A percentile compares a stretch with the other conserved stretches of the same genome.
phyloP scores from a whole-genome alignment of 2,329 filamentous ascomycete genomes.

The Apiospora rasikravindrae region DNA sequence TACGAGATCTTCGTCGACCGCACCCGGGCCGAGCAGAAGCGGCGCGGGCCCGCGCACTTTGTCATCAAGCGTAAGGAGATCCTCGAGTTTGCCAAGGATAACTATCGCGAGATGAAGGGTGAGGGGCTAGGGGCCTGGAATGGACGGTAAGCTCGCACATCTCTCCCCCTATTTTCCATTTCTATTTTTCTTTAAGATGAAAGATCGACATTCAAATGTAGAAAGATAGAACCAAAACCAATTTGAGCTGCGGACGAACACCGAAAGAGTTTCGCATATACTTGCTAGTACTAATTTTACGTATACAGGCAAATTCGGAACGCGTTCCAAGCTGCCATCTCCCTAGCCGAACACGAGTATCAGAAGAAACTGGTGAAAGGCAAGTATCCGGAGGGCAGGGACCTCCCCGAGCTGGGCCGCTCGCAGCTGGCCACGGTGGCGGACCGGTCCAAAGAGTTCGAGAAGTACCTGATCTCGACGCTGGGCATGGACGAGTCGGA shows the following conservation, averaged over 20 bases:
- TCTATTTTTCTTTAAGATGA: neutral
- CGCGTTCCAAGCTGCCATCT: conserved; percentile 20
- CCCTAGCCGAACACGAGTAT: conserved; percentile 18
- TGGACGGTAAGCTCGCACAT: neutral
- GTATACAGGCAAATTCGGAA: conserved; percentile 22
- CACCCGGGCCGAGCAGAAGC: conserved; percentile 20
- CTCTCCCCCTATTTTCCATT: neutral
- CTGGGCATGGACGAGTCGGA: neutral
- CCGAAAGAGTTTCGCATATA: too few relatives aligned
- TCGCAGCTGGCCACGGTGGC: conserved; percentile 23
- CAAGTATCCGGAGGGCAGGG: neutral
- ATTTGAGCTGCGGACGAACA: too few relatives aligned
- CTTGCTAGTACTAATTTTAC: too few relatives aligned
- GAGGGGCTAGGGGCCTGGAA: neutral
- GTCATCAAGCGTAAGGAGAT: conserved; percentile 7
- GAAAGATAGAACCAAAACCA: too few relatives aligned
- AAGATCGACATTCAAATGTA: too few relatives aligned
- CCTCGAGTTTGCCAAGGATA: neutral
- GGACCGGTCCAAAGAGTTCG: conserved; percentile 27
- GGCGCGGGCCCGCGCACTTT: conserved; percentile 5
- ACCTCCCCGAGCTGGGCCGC: conserved; percentile 20
- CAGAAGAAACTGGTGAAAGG: neutral
- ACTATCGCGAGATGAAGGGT: neutral
- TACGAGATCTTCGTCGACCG: conserved; percentile 24
- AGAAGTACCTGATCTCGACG: conserved; percentile 23